Conservation (phyloP, 306 rosid species). For the Citrullus colocynthis region DNA sequence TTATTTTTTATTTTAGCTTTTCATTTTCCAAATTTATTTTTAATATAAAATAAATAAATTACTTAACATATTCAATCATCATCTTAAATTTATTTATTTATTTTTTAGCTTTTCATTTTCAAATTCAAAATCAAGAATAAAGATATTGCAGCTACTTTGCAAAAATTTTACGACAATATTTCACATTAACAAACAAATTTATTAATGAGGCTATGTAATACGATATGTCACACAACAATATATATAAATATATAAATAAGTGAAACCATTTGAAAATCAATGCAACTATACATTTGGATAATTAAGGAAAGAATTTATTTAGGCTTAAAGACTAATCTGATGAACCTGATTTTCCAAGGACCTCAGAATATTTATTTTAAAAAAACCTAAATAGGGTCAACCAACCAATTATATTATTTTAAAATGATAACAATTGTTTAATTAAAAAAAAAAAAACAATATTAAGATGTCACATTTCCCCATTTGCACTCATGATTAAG, state of each 20-base stretch:
- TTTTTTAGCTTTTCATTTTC: neutral
- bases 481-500: neutral
- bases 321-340: neutral
- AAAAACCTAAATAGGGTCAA: neutral
- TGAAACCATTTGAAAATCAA: neutral
- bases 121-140: neutral
- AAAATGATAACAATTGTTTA: neutral
- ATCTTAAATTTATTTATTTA: neutral
- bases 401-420: neutral
- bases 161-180: neutral
- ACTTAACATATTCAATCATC: neutral
- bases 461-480: neutral
- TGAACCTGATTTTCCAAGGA: neutral
- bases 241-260: neutral
- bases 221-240: neutral
- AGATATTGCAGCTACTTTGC: neutral
- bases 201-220: neutral
- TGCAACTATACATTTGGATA: slow-evolving; percentile 1
- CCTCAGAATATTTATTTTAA: neutral
- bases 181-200: neutral
- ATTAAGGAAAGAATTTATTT: neutral
- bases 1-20: too few species aligned
- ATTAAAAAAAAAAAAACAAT: neutral
- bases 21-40: neutral
- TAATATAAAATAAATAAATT: neutral